Percentiles rank a stretch among this genome's conserved stretches.
These are phyloP conservation scores for Calonectria ilicicola DNA, from an alignment of 2,329 filamentous ascomycete genomes.

Conservation along the genomic window DNA sequence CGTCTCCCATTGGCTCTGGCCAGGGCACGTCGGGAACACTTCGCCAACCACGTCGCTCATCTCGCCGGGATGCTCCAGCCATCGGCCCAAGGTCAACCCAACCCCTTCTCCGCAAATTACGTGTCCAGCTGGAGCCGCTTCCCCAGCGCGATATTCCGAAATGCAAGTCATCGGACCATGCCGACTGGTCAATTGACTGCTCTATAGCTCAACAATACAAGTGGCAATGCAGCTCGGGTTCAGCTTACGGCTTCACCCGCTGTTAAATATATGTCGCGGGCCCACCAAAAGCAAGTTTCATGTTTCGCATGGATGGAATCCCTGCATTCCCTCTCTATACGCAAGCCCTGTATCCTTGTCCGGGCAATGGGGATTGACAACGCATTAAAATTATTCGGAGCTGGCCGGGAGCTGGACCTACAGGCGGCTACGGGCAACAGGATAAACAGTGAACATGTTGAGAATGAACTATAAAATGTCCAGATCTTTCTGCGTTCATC, in stretches of 20 bases:
- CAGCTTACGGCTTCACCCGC: constrained; percentile 2
- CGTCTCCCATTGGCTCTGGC: neutral
- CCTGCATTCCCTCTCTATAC: neutral
- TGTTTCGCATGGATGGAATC: neutral
- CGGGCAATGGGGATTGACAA: neutral
- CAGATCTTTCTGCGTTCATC: neutral
- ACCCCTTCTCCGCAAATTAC: neutral
- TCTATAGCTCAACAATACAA: neutral
- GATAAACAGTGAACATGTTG: neutral
- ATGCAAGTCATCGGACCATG: constrained; percentile 2
- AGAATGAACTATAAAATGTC: neutral
- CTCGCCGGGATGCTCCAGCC: neutral
- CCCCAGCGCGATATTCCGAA: neutral
- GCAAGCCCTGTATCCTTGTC: neutral
- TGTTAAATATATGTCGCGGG: neutral
- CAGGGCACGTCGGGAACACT: neutral
- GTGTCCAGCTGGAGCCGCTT: neutral
- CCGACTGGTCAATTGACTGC: neutral
- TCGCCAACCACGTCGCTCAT: neutral
- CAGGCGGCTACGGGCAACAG: neutral
- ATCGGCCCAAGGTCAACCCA: neutral
- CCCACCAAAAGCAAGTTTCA: constrained; percentile 1
- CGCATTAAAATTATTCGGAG: neutral
- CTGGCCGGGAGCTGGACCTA: neutral
- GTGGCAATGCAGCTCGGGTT: constrained; percentile 3